Conservation (phyloP, 2,329 filamentous ascomycete genomes). For the Colletotrichum musae region DNA sequence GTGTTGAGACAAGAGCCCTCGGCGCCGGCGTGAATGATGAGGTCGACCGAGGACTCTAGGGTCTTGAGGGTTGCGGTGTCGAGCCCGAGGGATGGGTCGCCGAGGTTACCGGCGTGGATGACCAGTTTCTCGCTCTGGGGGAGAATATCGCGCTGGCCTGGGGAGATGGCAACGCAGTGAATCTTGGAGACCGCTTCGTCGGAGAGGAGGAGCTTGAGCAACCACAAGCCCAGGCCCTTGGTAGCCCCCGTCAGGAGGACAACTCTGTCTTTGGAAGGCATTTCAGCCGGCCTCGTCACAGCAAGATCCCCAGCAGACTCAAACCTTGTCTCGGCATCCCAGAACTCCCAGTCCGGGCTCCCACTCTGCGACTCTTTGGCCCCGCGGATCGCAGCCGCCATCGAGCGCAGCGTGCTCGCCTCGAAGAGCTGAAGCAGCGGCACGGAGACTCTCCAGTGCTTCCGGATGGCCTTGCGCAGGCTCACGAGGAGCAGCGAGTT, state of each 20-base stretch:
- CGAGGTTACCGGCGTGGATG: constrained; percentile 55
- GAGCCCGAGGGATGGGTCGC: constrained; percentile 54
- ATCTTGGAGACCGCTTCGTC: constrained; percentile 51
- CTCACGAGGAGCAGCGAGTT: constrained; percentile 57
- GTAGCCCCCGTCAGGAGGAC: constrained; percentile 57
- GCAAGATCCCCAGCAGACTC: neutral
- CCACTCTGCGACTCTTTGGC: constrained; percentile 14
- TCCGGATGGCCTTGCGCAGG: constrained; percentile 53
- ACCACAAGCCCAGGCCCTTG: constrained; percentile 55
- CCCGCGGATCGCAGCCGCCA: constrained; percentile 53
- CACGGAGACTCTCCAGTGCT: constrained; percentile 49
- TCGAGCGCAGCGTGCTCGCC: constrained; percentile 53
- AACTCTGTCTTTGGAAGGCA: constrained; percentile 29
- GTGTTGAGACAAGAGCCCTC: constrained; percentile 51
- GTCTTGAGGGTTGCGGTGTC: constrained; percentile 27
- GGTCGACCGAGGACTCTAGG: constrained; percentile 46
- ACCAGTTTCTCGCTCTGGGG: constrained; percentile 47
- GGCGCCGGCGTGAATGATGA: constrained; percentile 67
- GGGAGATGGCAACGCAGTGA: constrained; percentile 59
- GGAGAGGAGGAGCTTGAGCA: constrained; percentile 55
- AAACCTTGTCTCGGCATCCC: constrained; percentile 46
- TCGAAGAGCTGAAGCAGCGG: constrained; percentile 55
- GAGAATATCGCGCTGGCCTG: constrained; percentile 29
- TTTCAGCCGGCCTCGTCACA: constrained; percentile 13
- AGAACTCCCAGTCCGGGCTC: constrained; percentile 44